Conservation (phyloP, 2,329 filamentous ascomycete species). For the Dactylellina leptospora region DNA sequence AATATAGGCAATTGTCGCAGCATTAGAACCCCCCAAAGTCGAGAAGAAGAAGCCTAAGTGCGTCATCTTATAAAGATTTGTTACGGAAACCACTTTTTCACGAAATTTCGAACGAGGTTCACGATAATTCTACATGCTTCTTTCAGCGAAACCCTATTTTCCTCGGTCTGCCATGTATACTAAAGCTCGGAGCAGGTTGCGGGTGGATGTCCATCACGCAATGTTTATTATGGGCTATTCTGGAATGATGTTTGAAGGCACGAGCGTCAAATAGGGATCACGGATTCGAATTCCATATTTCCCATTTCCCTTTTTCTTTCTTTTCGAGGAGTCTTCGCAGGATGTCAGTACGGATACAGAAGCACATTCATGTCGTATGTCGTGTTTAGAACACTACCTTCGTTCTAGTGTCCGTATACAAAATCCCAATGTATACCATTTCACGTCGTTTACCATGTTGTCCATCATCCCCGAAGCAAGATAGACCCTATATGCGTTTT, state of each 20-base stretch:
- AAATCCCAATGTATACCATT: slow-evolving; percentile 42
- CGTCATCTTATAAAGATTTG: slow-evolving; percentile 70
- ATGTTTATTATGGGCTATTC: slow-evolving; percentile 11
- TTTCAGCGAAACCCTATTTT: slow-evolving; percentile 27
- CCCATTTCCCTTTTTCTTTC: slow-evolving; percentile 17
- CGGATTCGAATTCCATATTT: slow-evolving; percentile 14
- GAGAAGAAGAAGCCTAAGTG: slow-evolving; percentile 81
- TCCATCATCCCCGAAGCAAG: slow-evolving; percentile 20
- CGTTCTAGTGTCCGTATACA: slow-evolving; percentile 36
- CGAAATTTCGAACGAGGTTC: slow-evolving; percentile 38
- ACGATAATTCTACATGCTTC: slow-evolving; percentile 41
- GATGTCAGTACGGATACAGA: slow-evolving; percentile 19
- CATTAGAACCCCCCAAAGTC: slow-evolving; percentile 81
- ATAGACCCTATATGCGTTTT: slow-evolving; percentile 43
- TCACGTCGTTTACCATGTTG: slow-evolving; percentile 38
- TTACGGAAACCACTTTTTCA: background rate
- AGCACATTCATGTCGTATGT: slow-evolving; percentile 28
- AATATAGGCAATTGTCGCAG: slow-evolving; percentile 87
- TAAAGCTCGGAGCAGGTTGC: slow-evolving; percentile 36
- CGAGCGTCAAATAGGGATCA: slow-evolving; percentile 2
- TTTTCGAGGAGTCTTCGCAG: no score
- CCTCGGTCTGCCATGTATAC: slow-evolving; percentile 44
- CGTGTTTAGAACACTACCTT: slow-evolving; percentile 37
- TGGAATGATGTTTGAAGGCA: slow-evolving; percentile 2
- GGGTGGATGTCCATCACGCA: slow-evolving; percentile 41